Evolutionary conservation across 371 early-diverging fungal species (phyloP).

Genomic region (Saksenaea oblongispora): DNA sequence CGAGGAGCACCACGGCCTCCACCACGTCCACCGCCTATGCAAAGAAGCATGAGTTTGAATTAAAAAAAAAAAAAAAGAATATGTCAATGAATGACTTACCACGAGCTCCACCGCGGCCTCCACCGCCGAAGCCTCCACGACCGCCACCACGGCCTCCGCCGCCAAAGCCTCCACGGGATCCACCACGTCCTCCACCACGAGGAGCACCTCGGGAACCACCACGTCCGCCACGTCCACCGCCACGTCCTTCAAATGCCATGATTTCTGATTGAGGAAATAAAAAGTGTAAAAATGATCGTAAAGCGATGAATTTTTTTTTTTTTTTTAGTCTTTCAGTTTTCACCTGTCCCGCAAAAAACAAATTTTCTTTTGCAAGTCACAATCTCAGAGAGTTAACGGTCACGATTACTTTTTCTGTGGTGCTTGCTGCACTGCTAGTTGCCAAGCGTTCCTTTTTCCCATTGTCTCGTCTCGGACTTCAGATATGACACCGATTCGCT

Average conservation of each 20-base stretch:
- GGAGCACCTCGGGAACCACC: conserved; percentile 52
- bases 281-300: conserved; percentile 4
- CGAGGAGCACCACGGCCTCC: conserved; percentile 54
- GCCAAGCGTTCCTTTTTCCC: too few relatives aligned
- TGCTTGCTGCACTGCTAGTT: too few relatives aligned
- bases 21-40: conserved; percentile 37
- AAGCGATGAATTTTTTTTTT: conserved; percentile 8
- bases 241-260: conserved; percentile 32
- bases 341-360: not conserved
- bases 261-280: conserved; percentile 11
- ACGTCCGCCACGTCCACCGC: conserved; percentile 44
- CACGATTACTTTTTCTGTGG: not conserved
- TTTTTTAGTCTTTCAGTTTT: not conserved
- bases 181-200: conserved; percentile 55
- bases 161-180: conserved; percentile 42
- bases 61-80: not conserved
- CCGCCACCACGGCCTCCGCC: conserved; percentile 37
- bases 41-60: not conserved
- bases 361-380: conserved; percentile 2
- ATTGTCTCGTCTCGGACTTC: too few relatives aligned
- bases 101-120: conserved; percentile 42
- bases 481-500: too few relatives aligned
- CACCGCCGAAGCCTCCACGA: conserved; percentile 37
- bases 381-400: not conserved
- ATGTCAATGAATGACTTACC: conserved; percentile 43